Percentiles rank a stretch among this genome's conserved stretches.
These are phyloP conservation scores for Albifimbria verrucaria DNA, from an alignment of 2,329 filamentous ascomycete species.

Conservation along the genomic window DNA sequence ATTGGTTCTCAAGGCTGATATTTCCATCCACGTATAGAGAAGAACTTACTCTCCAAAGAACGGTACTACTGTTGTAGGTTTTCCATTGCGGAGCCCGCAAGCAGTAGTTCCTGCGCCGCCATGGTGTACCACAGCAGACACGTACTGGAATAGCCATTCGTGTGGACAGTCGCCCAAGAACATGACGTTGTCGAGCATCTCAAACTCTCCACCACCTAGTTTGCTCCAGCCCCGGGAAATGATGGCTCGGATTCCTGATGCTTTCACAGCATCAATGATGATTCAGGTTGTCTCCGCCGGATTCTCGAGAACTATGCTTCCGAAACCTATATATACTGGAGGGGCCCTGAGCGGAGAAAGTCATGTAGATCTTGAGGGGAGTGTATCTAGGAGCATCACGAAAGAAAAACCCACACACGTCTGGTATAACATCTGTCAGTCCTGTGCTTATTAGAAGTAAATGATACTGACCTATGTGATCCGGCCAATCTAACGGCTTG, in stretches of 20 bases:
- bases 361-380: slow-evolving; percentile 49
- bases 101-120: slow-evolving; percentile 73
- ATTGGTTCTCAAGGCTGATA: too few species aligned
- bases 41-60: slow-evolving; percentile 60
- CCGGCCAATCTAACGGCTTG: slow-evolving; percentile 63
- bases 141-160: slow-evolving; percentile 68
- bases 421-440: slow-evolving; percentile 33
- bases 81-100: slow-evolving; percentile 63
- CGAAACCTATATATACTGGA: slow-evolving; percentile 72
- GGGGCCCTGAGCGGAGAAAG: slow-evolving; percentile 55
- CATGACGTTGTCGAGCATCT: slow-evolving; percentile 55
- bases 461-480: slow-evolving; percentile 48
- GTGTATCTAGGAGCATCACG: slow-evolving; percentile 53
- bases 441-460: background rate
- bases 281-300: slow-evolving; percentile 61
- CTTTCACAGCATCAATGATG: slow-evolving; percentile 62
- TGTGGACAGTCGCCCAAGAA: slow-evolving; percentile 71
- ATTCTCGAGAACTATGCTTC: slow-evolving; percentile 69
- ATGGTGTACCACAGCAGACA: slow-evolving; percentile 65
- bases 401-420: slow-evolving; percentile 63
- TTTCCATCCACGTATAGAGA: too few species aligned
- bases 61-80: slow-evolving; percentile 68
- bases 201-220: slow-evolving; percentile 54
- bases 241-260: slow-evolving; percentile 62
- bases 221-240: slow-evolving; percentile 73